Conservation (phyloP, 2,329 filamentous ascomycete genomes). For the Nigrograna mackinnonii region DNA sequence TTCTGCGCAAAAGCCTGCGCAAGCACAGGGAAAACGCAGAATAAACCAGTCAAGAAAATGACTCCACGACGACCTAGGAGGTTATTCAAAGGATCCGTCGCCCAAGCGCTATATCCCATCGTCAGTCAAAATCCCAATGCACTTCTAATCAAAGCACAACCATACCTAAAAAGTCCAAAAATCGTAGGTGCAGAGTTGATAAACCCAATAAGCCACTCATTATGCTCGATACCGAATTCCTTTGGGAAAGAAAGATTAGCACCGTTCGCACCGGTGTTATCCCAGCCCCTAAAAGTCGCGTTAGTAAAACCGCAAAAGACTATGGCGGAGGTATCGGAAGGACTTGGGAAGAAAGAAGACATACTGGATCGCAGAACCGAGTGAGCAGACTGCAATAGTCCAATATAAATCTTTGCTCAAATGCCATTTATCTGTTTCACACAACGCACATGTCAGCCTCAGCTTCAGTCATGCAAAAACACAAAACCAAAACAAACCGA, state of each 20-base stretch:
- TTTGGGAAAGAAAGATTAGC: slow-evolving; percentile 50
- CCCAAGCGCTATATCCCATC: slow-evolving; percentile 7
- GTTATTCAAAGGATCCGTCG: slow-evolving; percentile 30
- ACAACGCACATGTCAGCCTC: too few relatives aligned
- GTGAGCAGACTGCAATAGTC: neutral
- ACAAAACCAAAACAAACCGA: too few relatives aligned
- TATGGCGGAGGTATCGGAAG: too few relatives aligned
- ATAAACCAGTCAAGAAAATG: slow-evolving; percentile 38
- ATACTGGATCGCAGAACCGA: neutral
- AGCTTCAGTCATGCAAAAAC: too few relatives aligned
- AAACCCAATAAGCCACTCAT: slow-evolving; percentile 37
- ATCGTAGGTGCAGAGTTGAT: slow-evolving; percentile 32
- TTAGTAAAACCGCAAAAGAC: neutral
- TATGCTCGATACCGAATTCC: slow-evolving; percentile 32
- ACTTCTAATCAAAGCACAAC: too few relatives aligned
- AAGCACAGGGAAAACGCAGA: slow-evolving; percentile 38
- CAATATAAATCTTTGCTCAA: neutral
- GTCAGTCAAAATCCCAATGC: too few relatives aligned
- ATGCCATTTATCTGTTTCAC: slow-evolving; percentile 1
- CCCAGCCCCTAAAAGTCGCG: slow-evolving; percentile 5
- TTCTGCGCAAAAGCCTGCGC: slow-evolving; percentile 38
- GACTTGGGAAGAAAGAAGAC: too few relatives aligned
- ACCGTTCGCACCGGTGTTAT: slow-evolving; percentile 7
- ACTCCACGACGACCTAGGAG: slow-evolving; percentile 32
- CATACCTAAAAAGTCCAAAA: slow-evolving; percentile 27